Evolutionary conservation across 2,329 filamentous ascomycete genomes (phyloP).

Genomic region (Nemania sp.): DNA sequence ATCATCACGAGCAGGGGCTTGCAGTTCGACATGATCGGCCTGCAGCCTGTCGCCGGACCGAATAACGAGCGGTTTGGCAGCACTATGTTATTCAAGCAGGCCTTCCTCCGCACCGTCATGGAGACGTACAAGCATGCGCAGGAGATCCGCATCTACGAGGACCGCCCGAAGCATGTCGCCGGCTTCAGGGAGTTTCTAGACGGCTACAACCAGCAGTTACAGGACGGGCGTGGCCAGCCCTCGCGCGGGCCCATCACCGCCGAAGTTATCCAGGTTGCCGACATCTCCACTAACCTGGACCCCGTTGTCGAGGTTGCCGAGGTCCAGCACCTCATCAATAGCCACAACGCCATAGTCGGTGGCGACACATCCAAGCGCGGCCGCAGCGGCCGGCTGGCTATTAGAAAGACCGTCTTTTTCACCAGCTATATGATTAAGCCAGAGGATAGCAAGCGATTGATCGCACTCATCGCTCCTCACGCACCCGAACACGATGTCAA

Average conservation of each 20-base stretch:
- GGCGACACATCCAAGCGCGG: conserved; percentile 42
- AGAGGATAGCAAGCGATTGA: conserved; percentile 71
- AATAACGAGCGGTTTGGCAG: conserved; percentile 75
- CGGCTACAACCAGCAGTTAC: conserved; percentile 68
- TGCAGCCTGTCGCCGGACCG: conserved; percentile 85
- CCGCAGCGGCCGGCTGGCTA: conserved; percentile 58
- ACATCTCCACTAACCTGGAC: conserved; percentile 62
- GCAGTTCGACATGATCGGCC: conserved; percentile 82
- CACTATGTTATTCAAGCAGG: conserved; percentile 93
- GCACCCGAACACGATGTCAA: conserved; percentile 72
- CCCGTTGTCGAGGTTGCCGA: conserved; percentile 42
- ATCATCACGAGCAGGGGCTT: conserved; percentile 79
- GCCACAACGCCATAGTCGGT: conserved; percentile 70
- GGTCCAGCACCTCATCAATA: conserved; percentile 84
- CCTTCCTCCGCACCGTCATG: conserved; percentile 77
- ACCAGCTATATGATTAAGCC: conserved; percentile 85
- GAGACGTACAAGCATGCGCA: conserved; percentile 81
- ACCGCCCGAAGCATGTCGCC: conserved; percentile 69
- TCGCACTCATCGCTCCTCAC: conserved; percentile 69
- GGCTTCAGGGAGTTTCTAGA: conserved; percentile 84
- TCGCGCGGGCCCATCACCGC: conserved; percentile 68
- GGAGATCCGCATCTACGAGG: conserved; percentile 79
- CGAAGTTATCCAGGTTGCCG: conserved; percentile 85
- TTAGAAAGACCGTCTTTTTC: conserved; percentile 88
- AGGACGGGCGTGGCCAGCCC: conserved; percentile 51